phyloP scores from a whole-genome alignment of 768 basidiomycete species.

The Kwoniella heveanensis region DNA sequence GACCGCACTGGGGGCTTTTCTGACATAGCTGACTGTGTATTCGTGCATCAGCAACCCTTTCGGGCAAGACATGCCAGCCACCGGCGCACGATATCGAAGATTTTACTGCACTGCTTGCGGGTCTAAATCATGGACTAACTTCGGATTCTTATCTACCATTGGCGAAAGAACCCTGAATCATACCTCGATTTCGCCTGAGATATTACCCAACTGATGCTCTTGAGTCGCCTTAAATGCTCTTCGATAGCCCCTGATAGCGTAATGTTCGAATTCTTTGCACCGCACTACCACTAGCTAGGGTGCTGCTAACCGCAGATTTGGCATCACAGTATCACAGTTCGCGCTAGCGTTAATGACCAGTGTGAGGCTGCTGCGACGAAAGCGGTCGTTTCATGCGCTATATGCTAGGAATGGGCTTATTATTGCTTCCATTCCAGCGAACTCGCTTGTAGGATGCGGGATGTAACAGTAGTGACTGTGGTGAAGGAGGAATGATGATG shows the following conservation, averaged over 20 bases:
- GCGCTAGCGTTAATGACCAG: neutral
- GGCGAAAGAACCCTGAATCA: neutral
- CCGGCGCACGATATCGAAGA: neutral
- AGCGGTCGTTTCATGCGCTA: neutral
- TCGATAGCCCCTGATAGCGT: neutral
- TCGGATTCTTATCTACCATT: neutral
- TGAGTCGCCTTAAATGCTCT: neutral
- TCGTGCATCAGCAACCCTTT: no score
- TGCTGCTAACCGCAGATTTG: neutral
- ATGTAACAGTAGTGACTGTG: no score
- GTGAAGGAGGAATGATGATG: no score
- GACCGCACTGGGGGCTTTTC: no score
- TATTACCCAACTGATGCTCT: neutral
- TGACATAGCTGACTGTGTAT: no score
- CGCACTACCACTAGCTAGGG: neutral
- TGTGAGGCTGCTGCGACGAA: neutral
- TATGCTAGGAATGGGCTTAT: neutral
- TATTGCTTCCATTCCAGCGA: neutral
- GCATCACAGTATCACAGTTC: neutral
- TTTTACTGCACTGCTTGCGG: neutral
- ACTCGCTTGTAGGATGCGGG: no score
- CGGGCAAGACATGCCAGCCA: slow-evolving; percentile 1
- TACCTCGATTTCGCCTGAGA: neutral
- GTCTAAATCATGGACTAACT: neutral
- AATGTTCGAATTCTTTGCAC: neutral